phyloP scores from a whole-genome alignment of 345 rosid species.

The Microcos paniculata region DNA sequence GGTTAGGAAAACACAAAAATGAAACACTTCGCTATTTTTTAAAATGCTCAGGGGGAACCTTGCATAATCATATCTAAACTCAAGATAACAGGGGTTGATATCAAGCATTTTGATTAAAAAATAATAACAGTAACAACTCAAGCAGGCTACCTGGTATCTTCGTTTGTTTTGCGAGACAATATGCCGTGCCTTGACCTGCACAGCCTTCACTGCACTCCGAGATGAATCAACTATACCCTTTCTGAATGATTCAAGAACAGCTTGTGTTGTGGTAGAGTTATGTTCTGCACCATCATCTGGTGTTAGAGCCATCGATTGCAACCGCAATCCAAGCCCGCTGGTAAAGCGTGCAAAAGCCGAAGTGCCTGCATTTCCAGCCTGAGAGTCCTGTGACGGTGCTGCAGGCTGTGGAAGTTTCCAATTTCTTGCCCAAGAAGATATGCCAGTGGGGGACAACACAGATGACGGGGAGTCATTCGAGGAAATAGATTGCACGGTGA shows the following conservation, averaged over 20 bases:
- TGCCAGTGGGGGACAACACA: constrained; percentile 51
- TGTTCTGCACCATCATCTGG: constrained; percentile 36
- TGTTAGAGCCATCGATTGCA: constrained; percentile 43
- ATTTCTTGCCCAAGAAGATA: constrained; percentile 74
- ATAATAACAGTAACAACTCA: neutral
- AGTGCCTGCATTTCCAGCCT: constrained; percentile 44
- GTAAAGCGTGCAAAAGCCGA: constrained; percentile 72
- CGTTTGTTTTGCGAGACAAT: constrained; percentile 93
- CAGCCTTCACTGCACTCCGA: constrained; percentile 82
- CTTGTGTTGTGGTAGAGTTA: constrained; percentile 35
- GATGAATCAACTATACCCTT: constrained; percentile 88
- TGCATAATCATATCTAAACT: neutral
- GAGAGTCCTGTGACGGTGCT: constrained; percentile 37
- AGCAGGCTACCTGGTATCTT: constrained; percentile 56
- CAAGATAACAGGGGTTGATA: neutral
- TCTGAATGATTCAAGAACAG: constrained; percentile 63
- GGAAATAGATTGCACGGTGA: constrained; percentile 20
- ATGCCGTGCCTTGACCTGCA: constrained; percentile 93
- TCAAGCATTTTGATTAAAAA: neutral
- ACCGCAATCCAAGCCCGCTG: constrained; percentile 65
- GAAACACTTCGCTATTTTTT: neutral
- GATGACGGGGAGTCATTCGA: constrained; percentile 35
- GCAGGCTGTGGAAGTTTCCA: constrained; percentile 61
- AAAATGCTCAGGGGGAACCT: neutral
- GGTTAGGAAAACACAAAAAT: neutral